phyloP scores from a whole-genome alignment of 208 protist species.

The Acanthamoeba castellanii region DNA sequence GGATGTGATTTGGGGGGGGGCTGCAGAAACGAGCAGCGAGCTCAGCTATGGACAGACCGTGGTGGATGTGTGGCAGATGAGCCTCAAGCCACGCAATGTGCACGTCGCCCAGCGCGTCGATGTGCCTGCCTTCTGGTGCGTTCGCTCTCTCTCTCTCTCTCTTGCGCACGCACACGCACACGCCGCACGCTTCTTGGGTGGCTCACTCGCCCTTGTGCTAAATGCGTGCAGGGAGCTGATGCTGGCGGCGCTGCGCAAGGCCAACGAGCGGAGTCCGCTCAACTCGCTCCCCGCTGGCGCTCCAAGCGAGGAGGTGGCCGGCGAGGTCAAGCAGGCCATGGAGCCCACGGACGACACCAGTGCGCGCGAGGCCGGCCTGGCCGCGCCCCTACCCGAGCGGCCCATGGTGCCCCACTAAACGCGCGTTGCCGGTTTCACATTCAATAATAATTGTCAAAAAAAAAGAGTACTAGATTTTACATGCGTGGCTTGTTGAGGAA shows the following conservation, averaged over 20 bases:
- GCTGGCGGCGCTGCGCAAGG: neutral
- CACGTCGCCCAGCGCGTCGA: constrained; percentile 47
- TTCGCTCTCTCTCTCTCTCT: neutral
- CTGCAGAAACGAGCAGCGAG: constrained; percentile 53
- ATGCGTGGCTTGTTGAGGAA: constrained; percentile 65
- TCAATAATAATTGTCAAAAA: no score
- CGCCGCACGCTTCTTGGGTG: neutral
- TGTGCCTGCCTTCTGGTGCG: constrained; percentile 46
- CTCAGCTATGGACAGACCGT: constrained; percentile 67
- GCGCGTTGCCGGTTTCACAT: no score
- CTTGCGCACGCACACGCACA: no score
- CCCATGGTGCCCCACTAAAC: neutral
- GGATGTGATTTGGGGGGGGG: neutral
- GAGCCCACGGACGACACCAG: neutral
- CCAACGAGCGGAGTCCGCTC: constrained; percentile 31
- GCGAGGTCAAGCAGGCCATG: neutral
- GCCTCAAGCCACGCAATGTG: constrained; percentile 16
- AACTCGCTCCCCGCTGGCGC: neutral
- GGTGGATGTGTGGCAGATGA: constrained; percentile 69
- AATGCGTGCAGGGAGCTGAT: constrained; percentile 21
- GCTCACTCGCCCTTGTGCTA: neutral
- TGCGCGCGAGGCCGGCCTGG: neutral
- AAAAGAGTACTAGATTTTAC: neutral
- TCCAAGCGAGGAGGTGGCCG: neutral
- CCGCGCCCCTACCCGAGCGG: neutral